Conservation (phyloP, 2,329 filamentous ascomycete genomes). For the Helminthosporium solani region DNA sequence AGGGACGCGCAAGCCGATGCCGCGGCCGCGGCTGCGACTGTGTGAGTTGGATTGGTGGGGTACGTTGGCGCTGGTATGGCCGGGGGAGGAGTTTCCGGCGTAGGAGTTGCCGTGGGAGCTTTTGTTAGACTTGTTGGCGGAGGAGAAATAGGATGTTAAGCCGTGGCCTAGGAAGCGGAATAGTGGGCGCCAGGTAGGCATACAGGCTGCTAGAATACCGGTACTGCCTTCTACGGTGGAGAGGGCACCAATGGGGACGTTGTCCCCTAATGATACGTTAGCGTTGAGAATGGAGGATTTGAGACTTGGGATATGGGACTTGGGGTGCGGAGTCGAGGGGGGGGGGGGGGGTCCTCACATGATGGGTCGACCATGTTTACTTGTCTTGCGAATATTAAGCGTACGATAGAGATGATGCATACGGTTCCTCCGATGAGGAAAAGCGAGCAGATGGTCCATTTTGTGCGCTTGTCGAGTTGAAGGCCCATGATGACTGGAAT, state of each 20-base stretch:
- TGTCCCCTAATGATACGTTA: conserved; percentile 8
- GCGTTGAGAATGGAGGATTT: too few species aligned
- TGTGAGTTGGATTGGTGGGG: background rate
- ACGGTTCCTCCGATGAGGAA: conserved; percentile 13
- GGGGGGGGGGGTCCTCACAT: conserved; percentile 6
- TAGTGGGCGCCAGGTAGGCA: conserved; percentile 18
- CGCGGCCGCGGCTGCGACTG: background rate
- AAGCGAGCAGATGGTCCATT: conserved; percentile 14
- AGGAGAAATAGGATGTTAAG: conserved; percentile 9
- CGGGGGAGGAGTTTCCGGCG: too few species aligned
- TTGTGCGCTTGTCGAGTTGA: conserved; percentile 7
- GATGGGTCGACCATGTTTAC: conserved; percentile 10
- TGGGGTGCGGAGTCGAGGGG: background rate
- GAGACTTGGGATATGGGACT: too few species aligned
- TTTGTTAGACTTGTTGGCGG: background rate
- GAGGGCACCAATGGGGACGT: conserved; percentile 7
- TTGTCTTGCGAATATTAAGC: conserved; percentile 8
- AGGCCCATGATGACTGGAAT: conserved; percentile 12
- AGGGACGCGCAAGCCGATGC: background rate
- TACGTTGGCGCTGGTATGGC: background rate
- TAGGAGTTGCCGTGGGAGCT: background rate
- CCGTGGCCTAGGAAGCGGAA: conserved; percentile 12
- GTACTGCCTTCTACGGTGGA: conserved; percentile 10
- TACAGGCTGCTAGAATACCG: conserved; percentile 17
- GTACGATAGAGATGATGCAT: conserved; percentile 13